Evolutionary conservation across 2,329 filamentous ascomycete genomes (phyloP), one percentile per base, ranked within the genome.

Genomic region (Xylaria hypoxylon): DNA sequence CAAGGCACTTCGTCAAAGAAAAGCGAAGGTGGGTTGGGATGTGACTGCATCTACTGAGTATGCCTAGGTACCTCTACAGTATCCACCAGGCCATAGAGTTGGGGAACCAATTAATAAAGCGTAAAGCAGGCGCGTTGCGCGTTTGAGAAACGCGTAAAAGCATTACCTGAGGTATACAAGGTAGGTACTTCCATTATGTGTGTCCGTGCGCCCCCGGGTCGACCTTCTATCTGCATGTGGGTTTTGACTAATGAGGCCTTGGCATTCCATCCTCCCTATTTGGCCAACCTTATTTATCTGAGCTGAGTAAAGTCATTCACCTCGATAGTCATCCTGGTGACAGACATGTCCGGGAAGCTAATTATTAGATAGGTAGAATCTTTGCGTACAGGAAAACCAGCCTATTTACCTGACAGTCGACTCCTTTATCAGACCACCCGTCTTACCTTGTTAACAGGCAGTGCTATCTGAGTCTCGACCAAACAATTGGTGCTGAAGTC

Each of bases 191-290:
- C 5, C n/a, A n/a, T n/a, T n/a, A n/a, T 24, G 33, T 53, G 35
- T 15, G 35, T 38, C 35, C 35, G 35, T 38, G 35, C 35, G 15
- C 35, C 35, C 13, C 28, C 8, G 35, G 13, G 8, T 13, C 11
- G 11, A 38, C 33, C 11, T 38, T 40, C 28, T 47, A 33, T 40
- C 33, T n/a, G 6, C 24, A 40, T 52, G n/a, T 52, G 15, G 35
- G n/a, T 62, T 51, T 42, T 19, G 35, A 24, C 44, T 26, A 50
- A 31, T 40, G 22, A 47, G 13, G 24, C 17, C 59, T 62, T 58
- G 47, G 47, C 59, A 53, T 53, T 28, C 15, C 52, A 51, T 53
- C 26, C 47, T 59, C 31, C 40, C 35, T 56, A 38, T 35, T 40
- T 44, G 17, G 52, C 51, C 28, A 57, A 64, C 51, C 50, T 56